Evolutionary conservation across 768 basidiomycete genomes (phyloP).

Genomic region (Pleurotus djamor): DNA sequence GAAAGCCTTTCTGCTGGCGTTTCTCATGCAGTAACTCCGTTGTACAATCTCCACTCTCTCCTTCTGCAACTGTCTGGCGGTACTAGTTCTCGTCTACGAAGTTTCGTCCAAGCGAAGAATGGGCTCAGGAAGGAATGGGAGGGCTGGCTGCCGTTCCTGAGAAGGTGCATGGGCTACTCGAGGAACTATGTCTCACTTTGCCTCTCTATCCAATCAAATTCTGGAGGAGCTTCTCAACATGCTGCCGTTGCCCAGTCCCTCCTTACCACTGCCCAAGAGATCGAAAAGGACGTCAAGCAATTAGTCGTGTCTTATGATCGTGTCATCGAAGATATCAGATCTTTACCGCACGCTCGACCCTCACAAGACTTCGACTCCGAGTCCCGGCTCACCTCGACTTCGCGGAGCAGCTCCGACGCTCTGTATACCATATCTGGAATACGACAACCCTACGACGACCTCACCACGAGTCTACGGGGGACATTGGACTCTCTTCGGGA

Average conservation of each 20-base stretch:
- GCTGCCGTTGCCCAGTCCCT: not conserved
- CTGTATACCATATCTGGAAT: not conserved
- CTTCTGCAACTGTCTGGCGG: not conserved
- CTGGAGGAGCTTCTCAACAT: not conserved
- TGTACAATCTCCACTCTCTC: not conserved
- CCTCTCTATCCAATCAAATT: not conserved
- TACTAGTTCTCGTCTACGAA: not conserved
- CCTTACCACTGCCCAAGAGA: not conserved
- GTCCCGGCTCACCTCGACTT: too few species aligned
- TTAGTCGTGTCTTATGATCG: not conserved
- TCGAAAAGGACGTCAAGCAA: not conserved
- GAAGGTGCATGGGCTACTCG: not conserved
- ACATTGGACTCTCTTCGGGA: not conserved
- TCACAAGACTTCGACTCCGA: not conserved
- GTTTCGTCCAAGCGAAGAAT: not conserved
- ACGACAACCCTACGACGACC: not conserved
- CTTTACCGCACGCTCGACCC: not conserved
- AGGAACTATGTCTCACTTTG: not conserved
- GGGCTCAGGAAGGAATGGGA: not conserved
- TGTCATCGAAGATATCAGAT: not conserved
- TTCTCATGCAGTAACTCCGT: not conserved
- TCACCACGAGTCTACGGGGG: not conserved
- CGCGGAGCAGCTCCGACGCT: too few species aligned
- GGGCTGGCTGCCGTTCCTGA: not conserved
- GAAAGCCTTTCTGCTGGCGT: not conserved